phyloP scores from a whole-genome alignment of 345 rosid genomes.

The Aquilaria malaccensis region DNA sequence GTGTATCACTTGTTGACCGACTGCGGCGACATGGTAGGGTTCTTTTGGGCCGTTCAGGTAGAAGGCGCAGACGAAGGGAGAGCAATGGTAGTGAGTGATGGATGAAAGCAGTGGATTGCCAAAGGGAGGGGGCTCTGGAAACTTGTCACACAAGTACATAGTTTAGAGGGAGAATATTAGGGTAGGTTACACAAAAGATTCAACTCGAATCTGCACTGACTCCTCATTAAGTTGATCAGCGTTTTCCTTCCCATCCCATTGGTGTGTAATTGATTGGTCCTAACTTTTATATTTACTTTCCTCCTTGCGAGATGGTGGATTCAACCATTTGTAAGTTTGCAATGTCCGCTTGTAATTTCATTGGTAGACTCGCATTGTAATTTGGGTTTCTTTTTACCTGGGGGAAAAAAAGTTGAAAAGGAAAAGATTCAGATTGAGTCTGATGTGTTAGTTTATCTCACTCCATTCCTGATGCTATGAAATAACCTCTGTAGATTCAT shows the following conservation, averaged over 20 bases:
- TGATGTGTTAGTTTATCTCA: no score
- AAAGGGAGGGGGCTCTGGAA: constrained; percentile 7
- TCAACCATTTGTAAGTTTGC: no score
- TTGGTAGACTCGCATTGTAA: not conserved
- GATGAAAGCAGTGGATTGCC: constrained; percentile 1
- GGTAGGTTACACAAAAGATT: constrained; percentile 12
- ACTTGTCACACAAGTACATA: constrained; percentile 10
- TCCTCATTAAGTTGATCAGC: constrained; percentile 19
- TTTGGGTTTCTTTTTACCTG: not conserved
- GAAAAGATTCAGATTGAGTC: no score
- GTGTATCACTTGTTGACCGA: constrained; percentile 51
- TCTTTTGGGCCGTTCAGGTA: constrained; percentile 59
- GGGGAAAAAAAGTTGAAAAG: no score
- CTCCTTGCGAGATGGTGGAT: no score
- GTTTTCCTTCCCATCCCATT: constrained; percentile 24
- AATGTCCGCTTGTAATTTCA: not conserved
- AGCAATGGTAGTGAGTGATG: constrained; percentile 19
- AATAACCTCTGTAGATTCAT: no score
- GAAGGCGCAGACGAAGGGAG: constrained; percentile 75
- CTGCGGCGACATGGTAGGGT: constrained; percentile 59
- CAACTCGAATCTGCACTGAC: constrained; percentile 8
- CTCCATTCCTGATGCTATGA: no score
- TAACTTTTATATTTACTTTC: not conserved
- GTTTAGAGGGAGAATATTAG: constrained; percentile 5
- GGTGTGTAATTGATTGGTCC: not conserved